Conservation (phyloP, 2,329 filamentous ascomycete genomes). For the Amauroascus niger region DNA sequence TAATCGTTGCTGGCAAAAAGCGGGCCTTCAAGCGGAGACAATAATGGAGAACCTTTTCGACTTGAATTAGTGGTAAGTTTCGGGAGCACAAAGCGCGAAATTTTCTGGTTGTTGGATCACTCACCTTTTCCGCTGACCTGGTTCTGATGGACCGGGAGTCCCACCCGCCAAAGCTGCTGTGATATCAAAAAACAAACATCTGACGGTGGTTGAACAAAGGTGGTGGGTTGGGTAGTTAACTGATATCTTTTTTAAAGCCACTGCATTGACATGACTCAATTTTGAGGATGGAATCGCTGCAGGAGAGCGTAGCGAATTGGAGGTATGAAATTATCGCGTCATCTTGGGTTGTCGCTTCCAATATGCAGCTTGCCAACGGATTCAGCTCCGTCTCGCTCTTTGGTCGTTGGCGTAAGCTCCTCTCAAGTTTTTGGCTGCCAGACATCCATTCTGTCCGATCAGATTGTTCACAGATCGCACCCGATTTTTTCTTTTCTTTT, state of each 20-base stretch:
- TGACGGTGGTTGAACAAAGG: too few species aligned
- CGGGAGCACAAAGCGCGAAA: background rate
- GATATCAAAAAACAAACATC: background rate
- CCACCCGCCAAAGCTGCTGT: background rate
- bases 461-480: background rate
- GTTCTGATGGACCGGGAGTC: background rate
- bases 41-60: background rate
- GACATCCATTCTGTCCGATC: background rate
- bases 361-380: background rate
- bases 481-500: background rate
- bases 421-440: background rate
- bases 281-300: background rate
- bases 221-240: background rate
- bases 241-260: background rate
- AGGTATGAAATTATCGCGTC: background rate
- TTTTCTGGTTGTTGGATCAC: constrained; percentile 5
- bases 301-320: background rate
- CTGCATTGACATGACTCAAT: background rate
- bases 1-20: background rate
- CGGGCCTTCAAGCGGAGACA: background rate
- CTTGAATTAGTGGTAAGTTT: constrained; percentile 6
- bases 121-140: background rate
- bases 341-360: background rate
- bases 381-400: background rate
- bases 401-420: background rate